Evolutionary conservation across 2,329 filamentous ascomycete species (phyloP).

Genomic region (Talaromyces islandicus): DNA sequence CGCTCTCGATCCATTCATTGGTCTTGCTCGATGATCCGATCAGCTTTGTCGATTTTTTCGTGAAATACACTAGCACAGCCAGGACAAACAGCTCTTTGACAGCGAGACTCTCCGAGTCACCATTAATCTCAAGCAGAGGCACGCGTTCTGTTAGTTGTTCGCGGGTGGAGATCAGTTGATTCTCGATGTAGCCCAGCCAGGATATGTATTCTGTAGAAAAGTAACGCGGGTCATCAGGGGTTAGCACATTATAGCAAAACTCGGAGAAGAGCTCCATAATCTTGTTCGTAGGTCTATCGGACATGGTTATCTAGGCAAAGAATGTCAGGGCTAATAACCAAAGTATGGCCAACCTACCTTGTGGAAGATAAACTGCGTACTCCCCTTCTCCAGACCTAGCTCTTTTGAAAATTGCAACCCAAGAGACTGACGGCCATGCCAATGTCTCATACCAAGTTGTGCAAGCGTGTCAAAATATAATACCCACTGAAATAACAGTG

Average conservation of each 20-base stretch:
- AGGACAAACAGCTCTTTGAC: neutral
- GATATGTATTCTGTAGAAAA: neutral
- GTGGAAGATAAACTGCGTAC: neutral
- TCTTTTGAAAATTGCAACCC: neutral
- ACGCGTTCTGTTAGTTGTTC: neutral
- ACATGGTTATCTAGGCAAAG: neutral
- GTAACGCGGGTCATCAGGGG: neutral
- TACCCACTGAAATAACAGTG: neutral
- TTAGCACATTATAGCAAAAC: neutral
- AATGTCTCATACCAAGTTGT: constrained; percentile 1
- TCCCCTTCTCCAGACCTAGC: neutral
- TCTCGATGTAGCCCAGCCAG: neutral
- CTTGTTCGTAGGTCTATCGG: neutral
- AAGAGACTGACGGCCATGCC: neutral
- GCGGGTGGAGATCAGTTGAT: neutral
- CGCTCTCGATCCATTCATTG: neutral
- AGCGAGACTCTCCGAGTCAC: neutral
- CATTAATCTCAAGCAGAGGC: neutral
- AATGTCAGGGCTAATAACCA: neutral
- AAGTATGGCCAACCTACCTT: neutral
- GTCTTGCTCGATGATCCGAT: neutral
- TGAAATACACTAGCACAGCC: neutral
- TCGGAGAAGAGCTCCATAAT: neutral
- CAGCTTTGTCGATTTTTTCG: neutral
- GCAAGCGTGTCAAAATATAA: constrained; percentile 2